Conservation (phyloP, 31 red algal species). For the Odonthalia washingtoniensis region DNA sequence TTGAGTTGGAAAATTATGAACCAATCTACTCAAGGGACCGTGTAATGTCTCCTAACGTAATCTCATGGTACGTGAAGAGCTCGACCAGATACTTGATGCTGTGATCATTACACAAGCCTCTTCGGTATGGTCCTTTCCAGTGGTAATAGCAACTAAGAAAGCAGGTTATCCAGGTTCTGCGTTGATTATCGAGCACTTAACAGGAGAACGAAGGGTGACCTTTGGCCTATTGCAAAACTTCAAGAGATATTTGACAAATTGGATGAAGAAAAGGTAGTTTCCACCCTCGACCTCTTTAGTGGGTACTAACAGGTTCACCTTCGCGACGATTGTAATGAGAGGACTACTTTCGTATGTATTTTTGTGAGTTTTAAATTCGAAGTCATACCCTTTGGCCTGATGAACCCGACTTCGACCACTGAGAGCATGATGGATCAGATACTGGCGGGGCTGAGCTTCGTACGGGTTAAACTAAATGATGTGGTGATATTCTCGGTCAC, state of each 20-base stretch:
- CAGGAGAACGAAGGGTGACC: neutral
- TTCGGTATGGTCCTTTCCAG: constrained; percentile 15
- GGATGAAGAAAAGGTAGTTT: neutral
- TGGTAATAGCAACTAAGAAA: constrained; percentile 18
- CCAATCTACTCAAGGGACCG: too few species aligned
- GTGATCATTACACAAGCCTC: neutral
- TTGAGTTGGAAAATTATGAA: too few species aligned
- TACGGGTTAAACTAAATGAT: neutral
- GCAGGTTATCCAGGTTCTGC: constrained; percentile 7
- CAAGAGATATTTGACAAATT: constrained; percentile 24
- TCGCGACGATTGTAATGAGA: constrained; percentile 30
- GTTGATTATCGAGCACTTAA: constrained; percentile 8
- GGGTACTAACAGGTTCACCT: constrained; percentile 9
- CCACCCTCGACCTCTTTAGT: neutral
- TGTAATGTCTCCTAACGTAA: too few species aligned
- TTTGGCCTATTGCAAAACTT: constrained; percentile 11
- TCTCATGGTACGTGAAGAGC: too few species aligned
- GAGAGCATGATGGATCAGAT: too few species aligned
- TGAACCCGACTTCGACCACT: too few species aligned
- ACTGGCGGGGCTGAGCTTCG: neutral
- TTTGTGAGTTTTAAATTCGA: constrained; percentile 20
- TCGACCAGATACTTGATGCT: neutral
- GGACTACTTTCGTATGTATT: neutral
- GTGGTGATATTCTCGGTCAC: neutral
- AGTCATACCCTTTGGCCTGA: constrained; percentile 15